Evolutionary conservation across 805 yeast species (phyloP).

Genomic region (Starmerella bacillaris): DNA sequence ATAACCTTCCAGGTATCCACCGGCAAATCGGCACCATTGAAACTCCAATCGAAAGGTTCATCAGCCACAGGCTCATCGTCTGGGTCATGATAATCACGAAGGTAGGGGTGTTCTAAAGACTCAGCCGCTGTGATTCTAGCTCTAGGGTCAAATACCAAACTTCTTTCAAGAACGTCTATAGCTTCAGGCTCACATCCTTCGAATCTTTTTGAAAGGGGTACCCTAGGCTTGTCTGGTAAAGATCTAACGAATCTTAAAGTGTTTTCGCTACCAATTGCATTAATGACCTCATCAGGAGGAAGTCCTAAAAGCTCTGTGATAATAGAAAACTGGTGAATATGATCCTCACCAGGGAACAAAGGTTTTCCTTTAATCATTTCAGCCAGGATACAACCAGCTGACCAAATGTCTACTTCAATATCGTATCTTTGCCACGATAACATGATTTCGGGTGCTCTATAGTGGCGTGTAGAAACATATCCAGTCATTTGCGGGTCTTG

Average conservation of each 20-base stretch:
- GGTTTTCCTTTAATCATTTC: slow-evolving; percentile 98
- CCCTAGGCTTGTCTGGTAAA: slow-evolving; percentile 81
- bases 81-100: slow-evolving; percentile 93
- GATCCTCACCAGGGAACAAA: slow-evolving; percentile 93
- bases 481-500: slow-evolving; percentile 99
- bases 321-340: slow-evolving; percentile 92
- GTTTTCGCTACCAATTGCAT: slow-evolving; percentile 89
- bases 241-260: slow-evolving; percentile 87
- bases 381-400: slow-evolving; percentile 91
- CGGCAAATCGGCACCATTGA: slow-evolving; percentile 92
- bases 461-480: slow-evolving; percentile 85
- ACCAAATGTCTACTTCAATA: slow-evolving; percentile 94
- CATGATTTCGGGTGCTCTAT: slow-evolving; percentile 97
- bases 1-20: slow-evolving; percentile 97
- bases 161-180: slow-evolving; percentile 66
- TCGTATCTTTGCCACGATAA: slow-evolving; percentile 96
- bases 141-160: slow-evolving; percentile 90
- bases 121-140: slow-evolving; percentile 85
- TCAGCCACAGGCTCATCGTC: slow-evolving; percentile 91
- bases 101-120: slow-evolving; percentile 75
- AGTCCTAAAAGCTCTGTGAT: slow-evolving; percentile 91
- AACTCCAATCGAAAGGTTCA: slow-evolving; percentile 91
- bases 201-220: slow-evolving; percentile 69
- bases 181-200: slow-evolving; percentile 49
- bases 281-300: slow-evolving; percentile 90